Evolutionary conservation across 2,329 filamentous ascomycete species (phyloP).

Genomic region (Penicillium glabrum): DNA sequence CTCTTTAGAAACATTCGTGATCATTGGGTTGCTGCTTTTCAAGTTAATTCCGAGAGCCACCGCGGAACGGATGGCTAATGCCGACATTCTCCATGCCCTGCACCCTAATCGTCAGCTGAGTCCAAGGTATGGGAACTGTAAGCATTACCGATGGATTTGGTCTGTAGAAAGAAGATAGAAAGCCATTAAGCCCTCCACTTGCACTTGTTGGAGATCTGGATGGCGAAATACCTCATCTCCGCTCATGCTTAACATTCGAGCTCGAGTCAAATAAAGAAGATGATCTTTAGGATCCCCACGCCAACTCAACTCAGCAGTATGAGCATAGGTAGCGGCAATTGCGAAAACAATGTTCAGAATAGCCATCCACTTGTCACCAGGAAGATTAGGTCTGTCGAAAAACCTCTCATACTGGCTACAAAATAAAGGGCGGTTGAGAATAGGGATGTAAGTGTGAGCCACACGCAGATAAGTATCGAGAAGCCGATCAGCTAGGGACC

Average conservation of each 20-base stretch:
- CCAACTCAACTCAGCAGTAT: conserved; percentile 27
- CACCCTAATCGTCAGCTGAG: neutral
- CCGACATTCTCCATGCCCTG: conserved; percentile 37
- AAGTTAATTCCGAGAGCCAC: conserved; percentile 39
- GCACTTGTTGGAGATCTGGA: conserved; percentile 41
- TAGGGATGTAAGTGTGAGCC: conserved; percentile 39
- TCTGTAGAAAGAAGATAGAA: conserved; percentile 36
- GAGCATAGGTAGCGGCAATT: conserved; percentile 35
- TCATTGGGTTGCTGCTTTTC: conserved; percentile 24
- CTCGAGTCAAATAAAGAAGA: conserved; percentile 37
- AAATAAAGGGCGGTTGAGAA: conserved; percentile 36
- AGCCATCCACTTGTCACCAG: conserved; percentile 36
- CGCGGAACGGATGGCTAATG: conserved; percentile 36
- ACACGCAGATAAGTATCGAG: conserved; percentile 36
- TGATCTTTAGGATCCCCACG: conserved; percentile 30
- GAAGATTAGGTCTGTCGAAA: conserved; percentile 19
- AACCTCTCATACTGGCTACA: conserved; percentile 31
- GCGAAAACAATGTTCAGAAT: conserved; percentile 45
- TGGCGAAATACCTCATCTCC: conserved; percentile 32
- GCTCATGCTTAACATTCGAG: conserved; percentile 34
- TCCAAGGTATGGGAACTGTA: neutral
- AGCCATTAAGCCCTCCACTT: conserved; percentile 36
- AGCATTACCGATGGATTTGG: conserved; percentile 39
- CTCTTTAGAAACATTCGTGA: conserved; percentile 35
- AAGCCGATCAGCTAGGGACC: conserved; percentile 33